A percentile compares a stretch with the other conserved stretches of the same genome.
phyloP scores from a whole-genome alignment of 116 monocot genomes.

The Dioscorea cayenensis region DNA sequence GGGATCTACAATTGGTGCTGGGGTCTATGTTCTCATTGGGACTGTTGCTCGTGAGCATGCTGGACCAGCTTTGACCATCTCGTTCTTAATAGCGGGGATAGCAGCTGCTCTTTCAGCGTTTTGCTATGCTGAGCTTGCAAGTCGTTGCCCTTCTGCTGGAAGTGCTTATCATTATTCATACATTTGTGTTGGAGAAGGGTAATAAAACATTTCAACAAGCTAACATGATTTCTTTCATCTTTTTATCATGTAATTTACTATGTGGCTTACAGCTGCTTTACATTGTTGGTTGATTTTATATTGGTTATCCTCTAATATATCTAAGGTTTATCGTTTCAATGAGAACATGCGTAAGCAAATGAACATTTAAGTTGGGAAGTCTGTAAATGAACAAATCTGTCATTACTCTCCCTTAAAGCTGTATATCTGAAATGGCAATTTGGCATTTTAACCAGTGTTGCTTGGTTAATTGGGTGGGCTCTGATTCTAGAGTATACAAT shows the following conservation, averaged over 20 bases:
- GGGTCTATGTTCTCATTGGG: constrained; percentile 98
- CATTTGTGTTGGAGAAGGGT: constrained; percentile 99
- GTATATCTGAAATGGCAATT: background rate
- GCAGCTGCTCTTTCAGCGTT: constrained; percentile 97
- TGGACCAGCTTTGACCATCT: constrained; percentile 91
- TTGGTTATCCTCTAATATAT: background rate
- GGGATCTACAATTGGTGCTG: constrained; percentile 95
- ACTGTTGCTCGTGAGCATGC: constrained; percentile 93
- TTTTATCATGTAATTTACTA: too few relatives aligned
- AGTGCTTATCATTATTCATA: constrained; percentile 99
- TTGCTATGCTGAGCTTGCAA: constrained; percentile 98
- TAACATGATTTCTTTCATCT: too few relatives aligned
- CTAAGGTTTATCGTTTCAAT: background rate
- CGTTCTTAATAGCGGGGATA: constrained; percentile 96
- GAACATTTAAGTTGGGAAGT: background rate
- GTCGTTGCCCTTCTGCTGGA: constrained; percentile 98
- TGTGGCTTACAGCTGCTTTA: background rate
- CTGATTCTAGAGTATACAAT: constrained; percentile 94
- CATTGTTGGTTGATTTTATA: background rate
- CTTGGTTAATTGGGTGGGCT: constrained; percentile 99
- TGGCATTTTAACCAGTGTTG: constrained; percentile 48
- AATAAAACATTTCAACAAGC: background rate
- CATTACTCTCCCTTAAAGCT: background rate
- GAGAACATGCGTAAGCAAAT: background rate
- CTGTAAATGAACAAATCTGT: background rate